Evolutionary conservation across 2,329 filamentous ascomycete genomes (phyloP), one percentile per base, ranked within the genome.

Genomic region (Colletotrichum sp.): DNA sequence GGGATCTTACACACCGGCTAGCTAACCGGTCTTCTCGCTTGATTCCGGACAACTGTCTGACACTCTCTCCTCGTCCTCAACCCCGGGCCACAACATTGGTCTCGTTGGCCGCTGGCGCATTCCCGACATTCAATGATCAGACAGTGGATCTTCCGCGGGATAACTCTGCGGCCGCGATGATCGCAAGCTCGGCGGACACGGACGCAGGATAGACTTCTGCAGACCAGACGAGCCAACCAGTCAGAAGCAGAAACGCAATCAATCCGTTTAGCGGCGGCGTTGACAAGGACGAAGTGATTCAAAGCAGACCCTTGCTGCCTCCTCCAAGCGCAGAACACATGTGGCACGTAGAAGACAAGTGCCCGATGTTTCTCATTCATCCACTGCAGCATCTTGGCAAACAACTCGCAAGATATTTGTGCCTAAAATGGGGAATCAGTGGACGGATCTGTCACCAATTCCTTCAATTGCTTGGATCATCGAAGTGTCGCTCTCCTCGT

Each of bases 191-290:
- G 16, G 10, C 57, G 24, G 36, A 63, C 72, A 72, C 55, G 30
- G 68, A 63, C 55, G 28, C 55, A 43, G 68, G 30, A 34, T 28
- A 63, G 26, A 36, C 69, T 67, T 67, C 6, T 21, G 55, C 68
- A 67, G 48, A 57, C 36, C 61, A 67, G 63, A 72, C 61, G 72
- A 32, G 68, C 18, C 55, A 39, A 66, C 68, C 72, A 72, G 60
- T 67, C 61, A 72, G 43, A 66, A 28, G 28, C 48, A 18, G 34
- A 15, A 26, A 48, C 15, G 32, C 60, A 30, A 64, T 64, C 43
- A 59, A 48, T 30, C 43, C 59, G 39, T 67, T 64, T 60, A 59
- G 64, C 30, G 34, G 64, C 69, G 73, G 73, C 73, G 64, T 67
- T 67, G 30, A 12, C 57, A 48, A 21, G 61, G n/a, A 61, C 28